phyloP scores from a whole-genome alignment of 1,284 basidiomycete genomes.

The Serendipita sp. region DNA sequence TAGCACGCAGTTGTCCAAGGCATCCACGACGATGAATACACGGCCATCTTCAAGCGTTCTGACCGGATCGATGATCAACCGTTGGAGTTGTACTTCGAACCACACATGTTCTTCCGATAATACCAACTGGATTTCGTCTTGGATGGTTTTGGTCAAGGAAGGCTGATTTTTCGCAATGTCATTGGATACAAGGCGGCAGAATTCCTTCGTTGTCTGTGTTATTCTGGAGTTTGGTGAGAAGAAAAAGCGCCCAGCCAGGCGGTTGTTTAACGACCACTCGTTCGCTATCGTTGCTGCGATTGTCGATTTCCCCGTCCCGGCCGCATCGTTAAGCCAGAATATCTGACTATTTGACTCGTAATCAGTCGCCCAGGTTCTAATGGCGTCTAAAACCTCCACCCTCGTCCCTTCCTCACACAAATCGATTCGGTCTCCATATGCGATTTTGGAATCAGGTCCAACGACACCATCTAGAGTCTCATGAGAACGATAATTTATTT shows the following conservation, averaged over 20 bases:
- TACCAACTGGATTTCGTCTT: background rate
- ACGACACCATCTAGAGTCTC: too few species aligned
- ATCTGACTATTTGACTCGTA: background rate
- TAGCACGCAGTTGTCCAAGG: background rate
- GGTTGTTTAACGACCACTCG: background rate
- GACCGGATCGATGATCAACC: background rate
- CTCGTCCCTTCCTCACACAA: background rate
- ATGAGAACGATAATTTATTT: too few species aligned
- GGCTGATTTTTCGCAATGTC: background rate
- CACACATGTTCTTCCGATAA: background rate
- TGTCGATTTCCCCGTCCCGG: slow-evolving; percentile 15
- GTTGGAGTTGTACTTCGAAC: background rate
- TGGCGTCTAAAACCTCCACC: background rate
- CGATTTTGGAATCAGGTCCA: background rate
- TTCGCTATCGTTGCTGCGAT: slow-evolving; percentile 12
- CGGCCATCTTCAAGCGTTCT: background rate
- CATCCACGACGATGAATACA: background rate
- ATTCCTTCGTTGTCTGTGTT: background rate
- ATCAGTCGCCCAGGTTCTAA: background rate
- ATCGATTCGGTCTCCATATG: background rate
- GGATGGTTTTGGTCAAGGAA: background rate
- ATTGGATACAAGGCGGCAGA: background rate
- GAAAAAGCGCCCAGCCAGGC: background rate
- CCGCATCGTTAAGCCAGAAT: slow-evolving; percentile 13
- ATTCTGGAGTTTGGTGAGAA: background rate